Percentiles rank a stretch among this genome's conserved stretches.
Conservation (phyloP, 345 rosid genomes). For the Gynandropsis gynandra region DNA sequence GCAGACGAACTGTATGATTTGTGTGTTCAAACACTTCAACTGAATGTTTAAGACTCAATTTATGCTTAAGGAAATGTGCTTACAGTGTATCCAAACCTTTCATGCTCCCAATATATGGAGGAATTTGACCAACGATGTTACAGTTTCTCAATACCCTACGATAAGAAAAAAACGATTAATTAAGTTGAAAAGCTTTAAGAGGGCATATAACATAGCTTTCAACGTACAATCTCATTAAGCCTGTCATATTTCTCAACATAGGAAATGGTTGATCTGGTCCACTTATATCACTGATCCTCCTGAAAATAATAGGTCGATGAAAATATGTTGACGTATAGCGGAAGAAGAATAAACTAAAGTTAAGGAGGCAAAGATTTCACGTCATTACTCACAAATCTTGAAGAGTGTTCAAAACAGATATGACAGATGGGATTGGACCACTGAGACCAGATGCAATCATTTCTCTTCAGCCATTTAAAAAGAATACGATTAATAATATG, state of each 20-base stretch:
- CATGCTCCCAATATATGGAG: constrained; percentile 30
- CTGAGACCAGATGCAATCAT: constrained; percentile 50
- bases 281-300: constrained; percentile 51
- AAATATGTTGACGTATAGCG: background rate
- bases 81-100: constrained; percentile 33
- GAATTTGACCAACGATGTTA: constrained; percentile 36
- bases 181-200: constrained; percentile 10
- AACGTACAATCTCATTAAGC: constrained; percentile 38
- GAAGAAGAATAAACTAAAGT: background rate
- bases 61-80: too few relatives aligned
- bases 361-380: too few relatives aligned
- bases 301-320: constrained; percentile 22
- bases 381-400: constrained; percentile 43
- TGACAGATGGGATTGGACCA: constrained; percentile 46
- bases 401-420: constrained; percentile 33
- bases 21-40: background rate
- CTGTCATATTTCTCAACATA: constrained; percentile 22
- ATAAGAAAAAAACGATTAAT: constrained; percentile 9
- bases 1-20: constrained; percentile 1
- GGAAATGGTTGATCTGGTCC: constrained; percentile 49
- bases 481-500: background rate
- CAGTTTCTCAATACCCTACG: constrained; percentile 44
- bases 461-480: constrained; percentile 36
- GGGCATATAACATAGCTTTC: too few relatives aligned
- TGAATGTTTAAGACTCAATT: too few relatives aligned